phyloP scores from a whole-genome alignment of 768 basidiomycete genomes.

The Leccinellum luteum region DNA sequence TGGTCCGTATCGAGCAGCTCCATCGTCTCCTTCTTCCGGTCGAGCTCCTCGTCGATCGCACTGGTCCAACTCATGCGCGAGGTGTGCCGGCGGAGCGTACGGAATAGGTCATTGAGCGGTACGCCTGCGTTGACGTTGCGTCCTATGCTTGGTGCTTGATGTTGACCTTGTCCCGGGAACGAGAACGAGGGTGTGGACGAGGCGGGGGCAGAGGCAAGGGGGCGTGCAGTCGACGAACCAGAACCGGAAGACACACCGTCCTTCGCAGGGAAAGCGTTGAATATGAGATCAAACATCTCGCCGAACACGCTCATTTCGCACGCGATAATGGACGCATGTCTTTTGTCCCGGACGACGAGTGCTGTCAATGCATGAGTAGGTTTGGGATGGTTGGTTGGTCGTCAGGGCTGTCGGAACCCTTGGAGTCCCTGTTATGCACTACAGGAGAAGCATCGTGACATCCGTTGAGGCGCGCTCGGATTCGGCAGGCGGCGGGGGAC shows the following conservation, averaged over 20 bases:
- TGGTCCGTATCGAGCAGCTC: conserved; percentile 66
- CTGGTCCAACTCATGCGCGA: conserved; percentile 47
- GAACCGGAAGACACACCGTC: conserved; percentile 10
- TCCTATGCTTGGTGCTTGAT: conserved; percentile 15
- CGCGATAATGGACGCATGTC: conserved; percentile 61
- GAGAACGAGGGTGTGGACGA: not conserved
- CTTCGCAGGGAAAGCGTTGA: conserved; percentile 47
- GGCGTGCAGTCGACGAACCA: not conserved
- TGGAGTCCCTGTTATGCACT: not conserved
- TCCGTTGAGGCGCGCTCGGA: conserved; percentile 10
- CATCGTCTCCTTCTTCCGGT: conserved; percentile 60
- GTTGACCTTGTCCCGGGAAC: not conserved
- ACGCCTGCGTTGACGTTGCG: not conserved
- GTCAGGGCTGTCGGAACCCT: not conserved
- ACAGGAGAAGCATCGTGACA: not conserved
- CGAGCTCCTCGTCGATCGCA: conserved; percentile 46
- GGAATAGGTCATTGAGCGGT: conserved; percentile 48
- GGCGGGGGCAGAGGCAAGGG: not conserved
- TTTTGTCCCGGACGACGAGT: conserved; percentile 7
- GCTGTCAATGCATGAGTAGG: conserved; percentile 8
- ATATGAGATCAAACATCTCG: conserved; percentile 73
- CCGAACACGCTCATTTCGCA: conserved; percentile 65
- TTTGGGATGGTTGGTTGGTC: too few species aligned
- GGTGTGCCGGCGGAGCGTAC: conserved; percentile 51
- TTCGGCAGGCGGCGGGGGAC: conserved; percentile 16